Base-by-base conservation (phyloP, 208 protist species). In the Trypanosoma scelopori region DNA sequence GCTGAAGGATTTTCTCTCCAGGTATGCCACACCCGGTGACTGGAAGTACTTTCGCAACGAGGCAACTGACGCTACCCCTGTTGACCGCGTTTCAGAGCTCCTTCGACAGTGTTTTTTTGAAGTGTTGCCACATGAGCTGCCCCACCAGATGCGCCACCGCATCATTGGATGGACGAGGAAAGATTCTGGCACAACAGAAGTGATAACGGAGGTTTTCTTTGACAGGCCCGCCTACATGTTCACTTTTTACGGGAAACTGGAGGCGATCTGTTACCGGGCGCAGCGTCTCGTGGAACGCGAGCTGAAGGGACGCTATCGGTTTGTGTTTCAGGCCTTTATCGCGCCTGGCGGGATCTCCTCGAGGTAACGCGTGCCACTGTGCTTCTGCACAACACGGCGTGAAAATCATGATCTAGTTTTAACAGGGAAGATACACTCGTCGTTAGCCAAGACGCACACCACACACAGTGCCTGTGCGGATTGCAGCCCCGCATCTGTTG, bases 281-380 rank as follows among this genome's bases (percentile, higher is more conserved):
- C 87, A 93, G 74, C 77, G 80, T 51, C 35, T 93, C 23, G 79
- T 83, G 1, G 79, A 89, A 57, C 57, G 56, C 18, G 87, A 93
- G 56, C 57, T 93, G 13, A 77, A 82, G 15, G 63, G 76, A 22
- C 74, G 81, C 0, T 93, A 83, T 57, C 79, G 84, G 28, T 93
- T 96, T 79, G 87, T 96, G 7, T 92, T 96, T 55, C 90, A 96
- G 64, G 87, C 81, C 32, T 96, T 96, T 70, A 89, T 91, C 52
- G 74, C 90, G 0, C 87, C 90, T 7, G 81, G 87, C 27, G 80
- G 84, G 35, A 71, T 91, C 27, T 82, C 83, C 13, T 69, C 62
- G 55, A 45, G 73, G 27, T 79, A 48, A 74, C 16, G 48, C 5
- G 6, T 45, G 62, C 30, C 16, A 45, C 39, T 35, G 32, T 37